Evolutionary conservation across 257 asterid genomes (phyloP).

Genomic region (Pogostemon cablin): DNA sequence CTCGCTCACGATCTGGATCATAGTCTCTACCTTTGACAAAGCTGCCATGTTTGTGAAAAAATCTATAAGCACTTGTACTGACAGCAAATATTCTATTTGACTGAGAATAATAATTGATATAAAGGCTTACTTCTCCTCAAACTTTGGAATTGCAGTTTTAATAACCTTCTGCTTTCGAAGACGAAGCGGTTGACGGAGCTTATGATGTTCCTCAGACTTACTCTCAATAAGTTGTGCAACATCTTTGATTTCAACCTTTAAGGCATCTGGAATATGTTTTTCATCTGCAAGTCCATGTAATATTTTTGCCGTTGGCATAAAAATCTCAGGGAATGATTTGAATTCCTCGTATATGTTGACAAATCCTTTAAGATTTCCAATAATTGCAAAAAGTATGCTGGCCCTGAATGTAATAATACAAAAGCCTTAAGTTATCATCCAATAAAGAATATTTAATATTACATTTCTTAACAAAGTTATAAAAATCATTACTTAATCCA

Average conservation of each 20-base stretch:
- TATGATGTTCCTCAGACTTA: slow-evolving; percentile 57
- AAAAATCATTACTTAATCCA: not conserved
- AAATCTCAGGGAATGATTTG: slow-evolving; percentile 84
- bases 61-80: slow-evolving; percentile 14
- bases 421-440: not conserved
- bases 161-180: slow-evolving; percentile 73
- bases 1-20: slow-evolving; percentile 94
- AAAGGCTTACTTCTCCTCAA: slow-evolving; percentile 69
- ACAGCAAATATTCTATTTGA: not conserved
- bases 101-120: slow-evolving; percentile 3
- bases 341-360: slow-evolving; percentile 50
- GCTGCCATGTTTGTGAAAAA: slow-evolving; percentile 48
- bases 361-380: slow-evolving; percentile 73
- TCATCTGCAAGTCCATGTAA: slow-evolving; percentile 54
- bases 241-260: slow-evolving; percentile 56
- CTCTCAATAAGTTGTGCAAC: slow-evolving; percentile 48
- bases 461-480: not conserved
- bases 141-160: slow-evolving; percentile 71
- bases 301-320: slow-evolving; percentile 62
- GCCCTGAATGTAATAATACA: slow-evolving; percentile 51
- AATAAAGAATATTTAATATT: not conserved
- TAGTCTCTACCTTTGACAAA: slow-evolving; percentile 94
- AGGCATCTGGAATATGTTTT: slow-evolving; percentile 54
- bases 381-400: slow-evolving; percentile 58
- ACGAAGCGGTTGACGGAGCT: slow-evolving; percentile 71